Evolutionary conservation across 129 eudicot genomes (phyloP).

Genomic region (Heracleum sosnowskyi): DNA sequence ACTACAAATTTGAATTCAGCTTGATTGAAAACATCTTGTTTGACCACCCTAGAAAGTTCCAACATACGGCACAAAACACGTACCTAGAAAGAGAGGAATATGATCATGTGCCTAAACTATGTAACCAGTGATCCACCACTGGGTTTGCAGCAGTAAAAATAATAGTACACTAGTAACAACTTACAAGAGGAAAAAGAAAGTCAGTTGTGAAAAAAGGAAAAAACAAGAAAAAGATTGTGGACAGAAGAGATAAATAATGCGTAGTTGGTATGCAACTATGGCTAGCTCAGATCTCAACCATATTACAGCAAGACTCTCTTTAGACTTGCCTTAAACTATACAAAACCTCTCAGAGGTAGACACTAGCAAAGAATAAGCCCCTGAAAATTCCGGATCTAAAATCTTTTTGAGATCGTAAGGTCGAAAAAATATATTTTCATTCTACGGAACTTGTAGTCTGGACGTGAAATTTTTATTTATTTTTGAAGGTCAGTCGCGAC

Average conservation of each 20-base stretch:
- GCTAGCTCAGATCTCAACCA: constrained; percentile 41
- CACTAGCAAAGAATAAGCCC: no score
- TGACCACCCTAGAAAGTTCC: background rate
- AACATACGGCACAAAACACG: background rate
- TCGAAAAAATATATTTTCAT: no score
- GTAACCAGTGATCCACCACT: background rate
- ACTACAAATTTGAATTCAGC: background rate
- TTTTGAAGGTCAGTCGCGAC: background rate
- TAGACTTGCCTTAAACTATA: constrained; percentile 11
- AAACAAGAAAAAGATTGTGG: constrained; percentile 4
- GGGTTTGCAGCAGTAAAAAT: background rate
- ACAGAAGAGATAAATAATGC: constrained; percentile 7
- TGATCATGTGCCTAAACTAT: constrained; percentile 2
- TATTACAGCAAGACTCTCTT: constrained; percentile 8
- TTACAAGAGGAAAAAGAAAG: background rate
- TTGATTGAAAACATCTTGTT: background rate
- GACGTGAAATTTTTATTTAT: background rate
- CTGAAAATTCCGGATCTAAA: background rate
- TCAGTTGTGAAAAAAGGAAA: constrained; percentile 5
- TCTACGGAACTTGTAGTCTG: no score
- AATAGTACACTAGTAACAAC: background rate
- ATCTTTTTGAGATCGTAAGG: no score
- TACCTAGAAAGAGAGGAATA: background rate
- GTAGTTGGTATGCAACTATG: constrained; percentile 11
- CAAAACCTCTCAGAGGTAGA: background rate